These are phyloP conservation scores for Rhodamnia rubescens DNA, from an alignment of 345 rosid genomes.

Conservation along the genomic window DNA sequence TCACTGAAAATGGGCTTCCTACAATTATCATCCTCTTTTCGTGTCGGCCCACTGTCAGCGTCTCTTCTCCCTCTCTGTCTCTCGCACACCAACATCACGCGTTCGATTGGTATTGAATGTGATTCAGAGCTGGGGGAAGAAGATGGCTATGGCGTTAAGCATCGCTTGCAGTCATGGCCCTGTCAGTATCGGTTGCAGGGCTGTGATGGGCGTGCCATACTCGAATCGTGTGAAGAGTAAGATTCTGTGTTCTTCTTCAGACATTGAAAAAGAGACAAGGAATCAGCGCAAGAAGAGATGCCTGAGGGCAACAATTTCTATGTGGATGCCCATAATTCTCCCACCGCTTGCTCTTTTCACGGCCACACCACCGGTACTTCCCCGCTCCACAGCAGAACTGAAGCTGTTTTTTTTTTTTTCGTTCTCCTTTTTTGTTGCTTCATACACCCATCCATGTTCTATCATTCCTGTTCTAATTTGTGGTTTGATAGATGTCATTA, in stretches of 20 bases:
- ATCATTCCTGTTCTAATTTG: background rate
- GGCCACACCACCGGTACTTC: slow-evolving; percentile 43
- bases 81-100: background rate
- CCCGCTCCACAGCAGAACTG: background rate
- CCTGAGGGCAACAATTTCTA: slow-evolving; percentile 39
- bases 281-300: slow-evolving; percentile 26
- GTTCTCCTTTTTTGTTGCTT: background rate
- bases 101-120: background rate
- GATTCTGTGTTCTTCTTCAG: background rate
- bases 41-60: background rate
- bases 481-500: background rate
- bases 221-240: background rate
- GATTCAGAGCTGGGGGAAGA: background rate
- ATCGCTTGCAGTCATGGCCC: background rate
- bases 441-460: background rate
- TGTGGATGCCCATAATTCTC: slow-evolving; percentile 31
- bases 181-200: background rate
- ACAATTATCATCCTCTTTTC: background rate
- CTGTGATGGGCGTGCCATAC: background rate
- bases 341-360: slow-evolving; percentile 45
- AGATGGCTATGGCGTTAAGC: slow-evolving; percentile 1
- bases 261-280: background rate
- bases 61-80: background rate
- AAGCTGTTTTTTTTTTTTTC: background rate
- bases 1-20: background rate